A percentile compares a stretch with the other conserved stretches of the same genome.
Evolutionary conservation across 306 rosid genomes (phyloP).

Genomic region (Cicer bijugum): DNA sequence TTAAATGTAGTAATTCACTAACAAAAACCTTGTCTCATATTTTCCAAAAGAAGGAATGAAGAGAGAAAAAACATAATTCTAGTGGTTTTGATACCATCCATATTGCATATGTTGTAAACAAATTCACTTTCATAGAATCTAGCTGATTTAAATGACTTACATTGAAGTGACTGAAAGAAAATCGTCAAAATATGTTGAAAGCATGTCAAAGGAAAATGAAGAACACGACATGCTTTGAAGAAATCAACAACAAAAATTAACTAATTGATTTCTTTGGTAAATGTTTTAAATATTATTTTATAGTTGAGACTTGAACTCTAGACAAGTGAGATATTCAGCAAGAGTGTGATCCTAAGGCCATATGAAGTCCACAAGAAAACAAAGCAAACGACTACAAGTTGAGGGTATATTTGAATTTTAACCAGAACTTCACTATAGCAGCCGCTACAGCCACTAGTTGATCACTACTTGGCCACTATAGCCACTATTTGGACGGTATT

Average conservation of each 20-base stretch:
- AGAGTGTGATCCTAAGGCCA: background rate
- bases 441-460: background rate
- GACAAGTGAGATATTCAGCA: background rate
- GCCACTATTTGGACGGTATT: background rate
- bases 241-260: background rate
- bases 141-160: background rate
- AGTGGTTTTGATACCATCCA: background rate
- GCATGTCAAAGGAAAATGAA: conserved; percentile 8
- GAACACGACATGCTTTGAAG: background rate
- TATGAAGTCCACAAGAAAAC: background rate
- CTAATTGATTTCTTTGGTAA: background rate
- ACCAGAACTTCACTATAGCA: background rate
- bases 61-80: background rate
- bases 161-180: background rate
- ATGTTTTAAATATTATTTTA: background rate
- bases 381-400: background rate
- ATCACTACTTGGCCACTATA: background rate
- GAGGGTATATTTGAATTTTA: background rate
- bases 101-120: conserved; percentile 1
- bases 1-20: background rate
- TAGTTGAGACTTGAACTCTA: background rate
- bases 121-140: background rate
- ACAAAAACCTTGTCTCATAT: background rate
- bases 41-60: background rate
- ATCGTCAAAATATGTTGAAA: background rate